Evolutionary conservation across 306 rosid genomes (phyloP).

Genomic region (Quercus variabilis): DNA sequence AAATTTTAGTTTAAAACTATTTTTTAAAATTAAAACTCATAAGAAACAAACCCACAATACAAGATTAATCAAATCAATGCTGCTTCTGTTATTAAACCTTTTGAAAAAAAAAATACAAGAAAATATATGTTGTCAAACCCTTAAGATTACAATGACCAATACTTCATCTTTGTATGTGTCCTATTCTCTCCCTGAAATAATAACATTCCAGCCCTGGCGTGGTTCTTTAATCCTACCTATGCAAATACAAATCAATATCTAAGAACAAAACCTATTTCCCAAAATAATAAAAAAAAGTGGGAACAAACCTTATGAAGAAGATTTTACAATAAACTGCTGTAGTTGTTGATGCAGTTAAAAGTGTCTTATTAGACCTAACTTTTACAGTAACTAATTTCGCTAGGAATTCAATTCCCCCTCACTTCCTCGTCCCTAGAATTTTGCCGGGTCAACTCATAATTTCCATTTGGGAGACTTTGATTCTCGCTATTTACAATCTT

Average conservation of each 20-base stretch:
- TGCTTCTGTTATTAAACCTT: background rate
- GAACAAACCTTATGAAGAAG: background rate
- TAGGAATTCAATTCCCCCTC: background rate
- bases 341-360: background rate
- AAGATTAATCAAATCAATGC: background rate
- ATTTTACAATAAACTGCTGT: slow-evolving; percentile 3
- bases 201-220: background rate
- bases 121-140: background rate
- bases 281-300: background rate
- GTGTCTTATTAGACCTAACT: background rate
- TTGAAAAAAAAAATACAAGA: background rate
- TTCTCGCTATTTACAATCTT: slow-evolving; percentile 25
- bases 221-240: background rate
- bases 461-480: slow-evolving; percentile 21
- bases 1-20: no score
- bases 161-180: background rate
- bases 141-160: background rate
- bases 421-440: slow-evolving; percentile 8
- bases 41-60: background rate
- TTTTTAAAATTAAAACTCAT: no score
- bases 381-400: background rate
- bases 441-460: slow-evolving; percentile 46
- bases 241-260: background rate
- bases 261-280: background rate
- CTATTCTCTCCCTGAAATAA: background rate